These are phyloP conservation scores for Prunus padus DNA, from an alignment of 306 rosid species.

Conservation along the genomic window DNA sequence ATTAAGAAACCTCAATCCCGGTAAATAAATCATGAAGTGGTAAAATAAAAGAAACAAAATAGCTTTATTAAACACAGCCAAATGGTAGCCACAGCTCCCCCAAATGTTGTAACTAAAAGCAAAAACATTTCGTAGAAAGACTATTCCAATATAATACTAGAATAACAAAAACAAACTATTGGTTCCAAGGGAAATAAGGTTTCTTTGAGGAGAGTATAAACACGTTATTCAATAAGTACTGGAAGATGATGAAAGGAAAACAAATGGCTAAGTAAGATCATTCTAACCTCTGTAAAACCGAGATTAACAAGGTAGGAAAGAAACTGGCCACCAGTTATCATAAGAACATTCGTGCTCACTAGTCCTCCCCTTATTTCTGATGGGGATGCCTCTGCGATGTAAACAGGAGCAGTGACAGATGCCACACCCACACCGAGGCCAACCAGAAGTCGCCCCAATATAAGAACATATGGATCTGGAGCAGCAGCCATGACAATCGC, in stretches of 20 bases:
- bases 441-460: conserved; percentile 65
- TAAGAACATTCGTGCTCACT: conserved; percentile 75
- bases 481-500: conserved; percentile 72
- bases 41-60: neutral
- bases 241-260: neutral
- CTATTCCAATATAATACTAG: neutral
- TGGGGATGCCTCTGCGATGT: conserved; percentile 89
- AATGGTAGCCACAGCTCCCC: neutral
- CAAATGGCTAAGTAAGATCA: conserved; percentile 24
- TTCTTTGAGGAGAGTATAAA: neutral
- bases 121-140: neutral
- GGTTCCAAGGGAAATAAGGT: neutral
- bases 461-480: conserved; percentile 67
- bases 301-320: conserved; percentile 76
- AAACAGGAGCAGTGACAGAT: conserved; percentile 88
- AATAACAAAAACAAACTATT: neutral
- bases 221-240: neutral
- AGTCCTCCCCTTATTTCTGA: conserved; percentile 83
- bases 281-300: conserved; percentile 66
- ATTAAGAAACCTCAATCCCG: neutral
- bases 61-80: neutral
- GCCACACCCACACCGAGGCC: conserved; percentile 79
- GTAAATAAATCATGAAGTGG: neutral
- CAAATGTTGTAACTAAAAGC: neutral
- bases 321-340: conserved; percentile 85